Evolutionary conservation across 768 basidiomycete genomes (phyloP), one percentile per base, ranked within the genome.

Genomic region (Tricholoma hemisulphureum): DNA sequence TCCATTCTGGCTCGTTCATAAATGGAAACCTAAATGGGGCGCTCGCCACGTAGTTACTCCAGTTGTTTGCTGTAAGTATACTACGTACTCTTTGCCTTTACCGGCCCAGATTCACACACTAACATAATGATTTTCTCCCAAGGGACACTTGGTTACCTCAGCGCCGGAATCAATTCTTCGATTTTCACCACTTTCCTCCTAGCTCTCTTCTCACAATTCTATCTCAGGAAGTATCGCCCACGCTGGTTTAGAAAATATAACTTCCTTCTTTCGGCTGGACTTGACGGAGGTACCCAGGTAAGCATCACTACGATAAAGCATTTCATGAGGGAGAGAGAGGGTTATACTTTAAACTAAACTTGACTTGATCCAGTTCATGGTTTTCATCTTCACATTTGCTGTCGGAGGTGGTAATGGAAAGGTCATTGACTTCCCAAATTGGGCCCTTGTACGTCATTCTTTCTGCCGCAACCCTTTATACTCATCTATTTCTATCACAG

Each of bases 141-240:
- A 75, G 75, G 74, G 69, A 75, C 74, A 4, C 69, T 81, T 28
- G 80, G 80, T 54, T 80, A 74, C 64, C 72, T 84, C 58, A 76
- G 76, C 58, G 82, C 81, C 56, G 84, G 84, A 14, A 82, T 85
- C 65, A 85, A 85, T 75, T 79, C 77, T 24, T 81, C 77, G 7
- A 73, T 82, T n/a, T 79, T 81, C 61, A 73, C 71, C 11, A 74
- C 78, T 2, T 80, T 81, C 72, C 67, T 62, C 20, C 61, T 80
- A 37, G 79, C 78, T 48, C 64, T 79, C 14, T 76, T 80, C 61
- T 80, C 79, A 10, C 80, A 79, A 61, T 80, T 73, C 67, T 82
- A 77, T 51, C 68, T 79, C 4, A 69, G 80, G 39, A 66, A 64
- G 34, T 75, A 77, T 55, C 73, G 75, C 34, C 75, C 79, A 6